These are phyloP conservation scores for Babesia sp. DNA, from an alignment of 169 alveolate genomes.

Conservation along the genomic window DNA sequence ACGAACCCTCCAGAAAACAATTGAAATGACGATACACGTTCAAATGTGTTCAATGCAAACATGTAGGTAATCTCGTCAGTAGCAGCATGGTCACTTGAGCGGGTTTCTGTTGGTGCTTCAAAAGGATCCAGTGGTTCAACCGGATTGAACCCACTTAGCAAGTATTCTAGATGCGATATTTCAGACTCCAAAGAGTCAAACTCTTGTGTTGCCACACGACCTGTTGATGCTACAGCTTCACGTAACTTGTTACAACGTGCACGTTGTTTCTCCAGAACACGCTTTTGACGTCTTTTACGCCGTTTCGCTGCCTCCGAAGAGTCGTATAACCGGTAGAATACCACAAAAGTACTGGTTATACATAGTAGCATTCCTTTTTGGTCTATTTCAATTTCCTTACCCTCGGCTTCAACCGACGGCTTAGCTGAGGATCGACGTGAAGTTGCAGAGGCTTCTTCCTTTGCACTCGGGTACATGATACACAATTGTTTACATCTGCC, in stretches of 20 bases:
- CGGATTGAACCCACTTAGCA: constrained; percentile 25
- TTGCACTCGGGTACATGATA: constrained; percentile 9
- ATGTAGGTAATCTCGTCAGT: constrained; percentile 57
- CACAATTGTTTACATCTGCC: background rate
- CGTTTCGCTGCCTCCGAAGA: constrained; percentile 36
- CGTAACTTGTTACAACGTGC: constrained; percentile 46
- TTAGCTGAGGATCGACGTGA: background rate
- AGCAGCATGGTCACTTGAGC: constrained; percentile 37
- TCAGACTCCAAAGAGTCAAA: constrained; percentile 21
- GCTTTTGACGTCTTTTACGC: constrained; percentile 46
- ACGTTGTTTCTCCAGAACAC: constrained; percentile 38
- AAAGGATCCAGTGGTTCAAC: background rate
- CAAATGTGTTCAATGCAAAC: constrained; percentile 53
- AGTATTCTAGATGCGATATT: constrained; percentile 17
- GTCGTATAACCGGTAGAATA: constrained; percentile 31
- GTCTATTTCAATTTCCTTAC: constrained; percentile 7
- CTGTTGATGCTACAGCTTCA: constrained; percentile 40
- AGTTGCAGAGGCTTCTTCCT: background rate
- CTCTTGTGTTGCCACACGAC: constrained; percentile 1
- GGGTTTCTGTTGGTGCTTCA: background rate
- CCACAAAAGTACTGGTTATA: constrained; percentile 11
- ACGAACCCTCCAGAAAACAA: constrained; percentile 17
- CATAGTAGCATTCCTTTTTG: constrained; percentile 36
- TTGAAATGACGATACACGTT: constrained; percentile 19
- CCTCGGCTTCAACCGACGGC: background rate